These are phyloP conservation scores for Heracleum sosnowskyi DNA, from an alignment of 129 eudicot genomes.

Conservation along the genomic window DNA sequence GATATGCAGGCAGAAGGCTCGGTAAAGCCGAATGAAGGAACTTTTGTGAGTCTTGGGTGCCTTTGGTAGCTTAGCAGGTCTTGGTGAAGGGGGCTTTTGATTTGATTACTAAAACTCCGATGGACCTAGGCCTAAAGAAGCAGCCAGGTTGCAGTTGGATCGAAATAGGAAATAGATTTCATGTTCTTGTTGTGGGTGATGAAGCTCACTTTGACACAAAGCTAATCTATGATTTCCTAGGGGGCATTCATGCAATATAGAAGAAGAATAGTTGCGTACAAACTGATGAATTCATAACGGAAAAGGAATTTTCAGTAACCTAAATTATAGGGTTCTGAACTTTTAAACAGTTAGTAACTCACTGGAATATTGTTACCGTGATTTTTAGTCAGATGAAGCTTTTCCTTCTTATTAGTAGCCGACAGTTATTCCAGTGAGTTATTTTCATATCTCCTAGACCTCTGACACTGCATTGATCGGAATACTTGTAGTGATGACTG, in stretches of 20 bases:
- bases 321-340: background rate
- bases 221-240: background rate
- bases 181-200: conserved; percentile 2
- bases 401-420: background rate
- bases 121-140: background rate
- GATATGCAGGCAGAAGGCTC: background rate
- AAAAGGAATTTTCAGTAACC: background rate
- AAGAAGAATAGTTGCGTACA: background rate
- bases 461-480: no score
- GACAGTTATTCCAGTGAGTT: background rate
- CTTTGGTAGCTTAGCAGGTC: no score
- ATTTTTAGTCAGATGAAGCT: background rate
- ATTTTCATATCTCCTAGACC: background rate
- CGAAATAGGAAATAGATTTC: background rate
- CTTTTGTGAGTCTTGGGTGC: background rate
- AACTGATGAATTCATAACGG: background rate
- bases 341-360: no score
- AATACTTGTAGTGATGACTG: no score
- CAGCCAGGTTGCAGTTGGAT: conserved; percentile 5
- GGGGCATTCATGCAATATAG: background rate
- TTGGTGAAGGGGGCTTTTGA: no score
- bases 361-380: background rate
- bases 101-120: no score
- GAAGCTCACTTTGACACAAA: background rate
- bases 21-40: background rate